These are phyloP conservation scores for Suillus bovinus DNA, from an alignment of 768 basidiomycete genomes.

Conservation along the genomic window DNA sequence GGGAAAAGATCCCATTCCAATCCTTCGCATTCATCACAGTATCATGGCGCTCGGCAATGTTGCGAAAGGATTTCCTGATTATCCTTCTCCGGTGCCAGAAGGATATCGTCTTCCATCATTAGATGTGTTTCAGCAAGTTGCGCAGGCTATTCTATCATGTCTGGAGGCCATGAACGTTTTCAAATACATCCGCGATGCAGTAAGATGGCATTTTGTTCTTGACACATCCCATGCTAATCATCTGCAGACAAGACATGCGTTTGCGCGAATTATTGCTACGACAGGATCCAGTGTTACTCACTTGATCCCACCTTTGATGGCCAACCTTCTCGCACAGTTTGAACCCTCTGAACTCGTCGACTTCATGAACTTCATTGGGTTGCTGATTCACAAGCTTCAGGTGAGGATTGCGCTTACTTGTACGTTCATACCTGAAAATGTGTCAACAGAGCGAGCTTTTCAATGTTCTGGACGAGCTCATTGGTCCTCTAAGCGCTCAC, in stretches of 20 bases:
- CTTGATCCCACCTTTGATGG: conserved; percentile 87
- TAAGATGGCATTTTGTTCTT: conserved; percentile 39
- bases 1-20: conserved; percentile 67
- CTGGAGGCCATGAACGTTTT: conserved; percentile 87
- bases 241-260: conserved; percentile 84
- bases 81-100: conserved; percentile 66
- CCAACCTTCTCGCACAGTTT: conserved; percentile 86
- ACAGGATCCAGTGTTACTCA: conserved; percentile 85
- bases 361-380: conserved; percentile 92
- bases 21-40: conserved; percentile 87
- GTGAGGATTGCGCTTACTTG: conserved; percentile 39
- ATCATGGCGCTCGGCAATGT: conserved; percentile 95
- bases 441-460: conserved; percentile 73
- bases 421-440: conserved; percentile 4
- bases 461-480: conserved; percentile 85
- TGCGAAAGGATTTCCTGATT: conserved; percentile 95
- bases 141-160: conserved; percentile 84
- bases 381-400: conserved; percentile 89
- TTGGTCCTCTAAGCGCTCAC: conserved; percentile 83
- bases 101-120: conserved; percentile 71
- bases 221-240: conserved; percentile 11
- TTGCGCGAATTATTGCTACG: conserved; percentile 88
- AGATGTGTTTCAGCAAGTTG: conserved; percentile 80
- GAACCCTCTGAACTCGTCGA: conserved; percentile 92
- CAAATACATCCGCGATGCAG: conserved; percentile 89